phyloP scores from a whole-genome alignment of 768 basidiomycete species.

The Psilocybe tampanensis region DNA sequence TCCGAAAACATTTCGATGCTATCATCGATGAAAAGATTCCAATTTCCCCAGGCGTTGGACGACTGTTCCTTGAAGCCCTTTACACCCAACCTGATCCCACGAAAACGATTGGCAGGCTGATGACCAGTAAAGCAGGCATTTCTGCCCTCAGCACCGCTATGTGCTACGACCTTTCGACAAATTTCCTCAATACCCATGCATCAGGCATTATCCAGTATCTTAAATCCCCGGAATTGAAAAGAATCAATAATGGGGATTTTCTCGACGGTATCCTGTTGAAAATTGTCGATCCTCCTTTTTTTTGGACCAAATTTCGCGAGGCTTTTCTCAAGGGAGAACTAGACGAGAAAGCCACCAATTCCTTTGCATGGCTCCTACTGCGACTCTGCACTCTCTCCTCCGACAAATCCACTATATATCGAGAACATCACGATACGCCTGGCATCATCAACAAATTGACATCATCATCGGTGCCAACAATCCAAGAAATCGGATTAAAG shows the following conservation, averaged over 20 bases:
- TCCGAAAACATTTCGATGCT: slow-evolving; percentile 36
- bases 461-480: slow-evolving; percentile 23
- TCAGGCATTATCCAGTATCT: slow-evolving; percentile 40
- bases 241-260: slow-evolving; percentile 42
- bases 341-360: slow-evolving; percentile 30
- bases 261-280: slow-evolving; percentile 38
- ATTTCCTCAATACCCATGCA: slow-evolving; percentile 47
- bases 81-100: slow-evolving; percentile 39
- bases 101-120: slow-evolving; percentile 36
- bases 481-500: slow-evolving; percentile 21
- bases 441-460: slow-evolving; percentile 29
- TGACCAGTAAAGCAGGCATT: slow-evolving; percentile 35
- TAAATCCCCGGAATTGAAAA: slow-evolving; percentile 33
- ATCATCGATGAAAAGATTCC: slow-evolving; percentile 30
- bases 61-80: slow-evolving; percentile 48
- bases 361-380: slow-evolving; percentile 50
- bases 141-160: slow-evolving; percentile 41
- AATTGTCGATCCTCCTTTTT: slow-evolving; percentile 53
- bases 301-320: slow-evolving; percentile 43
- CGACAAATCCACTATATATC: slow-evolving; percentile 36
- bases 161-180: slow-evolving; percentile 34
- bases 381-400: slow-evolving; percentile 43
- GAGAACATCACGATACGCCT: slow-evolving; percentile 35
- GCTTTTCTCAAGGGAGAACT: slow-evolving; percentile 36
- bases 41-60: slow-evolving; percentile 26